A percentile compares a stretch with the other conserved stretches of the same genome.
phyloP scores from a whole-genome alignment of 2,329 filamentous ascomycete genomes.

The Epichloe coenophiala region DNA sequence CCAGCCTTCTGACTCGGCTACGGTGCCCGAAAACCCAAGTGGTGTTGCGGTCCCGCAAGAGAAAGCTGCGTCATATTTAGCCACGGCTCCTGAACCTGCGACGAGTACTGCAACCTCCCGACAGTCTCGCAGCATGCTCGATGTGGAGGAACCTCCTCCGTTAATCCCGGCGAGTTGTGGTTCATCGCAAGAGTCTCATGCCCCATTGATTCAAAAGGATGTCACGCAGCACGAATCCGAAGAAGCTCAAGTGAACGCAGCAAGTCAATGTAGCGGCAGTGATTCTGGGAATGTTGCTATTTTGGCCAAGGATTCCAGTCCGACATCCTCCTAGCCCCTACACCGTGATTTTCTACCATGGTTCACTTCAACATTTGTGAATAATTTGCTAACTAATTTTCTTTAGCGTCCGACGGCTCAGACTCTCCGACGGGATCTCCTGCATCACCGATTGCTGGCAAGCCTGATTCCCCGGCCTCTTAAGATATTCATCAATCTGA shows the following conservation, averaged over 20 bases:
- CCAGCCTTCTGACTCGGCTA: conserved; percentile 16
- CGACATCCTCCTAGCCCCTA: conserved; percentile 21
- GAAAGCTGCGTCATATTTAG: conserved; percentile 2
- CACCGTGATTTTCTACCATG: not conserved
- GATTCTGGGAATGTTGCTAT: not conserved
- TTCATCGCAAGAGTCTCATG: conserved; percentile 33
- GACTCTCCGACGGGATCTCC: conserved; percentile 29
- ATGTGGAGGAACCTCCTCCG: conserved; percentile 34
- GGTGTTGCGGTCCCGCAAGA: conserved; percentile 14
- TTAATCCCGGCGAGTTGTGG: conserved; percentile 30
- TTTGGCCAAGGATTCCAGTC: not conserved
- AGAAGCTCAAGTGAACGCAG: not conserved
- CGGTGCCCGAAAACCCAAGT: conserved; percentile 20
- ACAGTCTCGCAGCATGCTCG: conserved; percentile 40
- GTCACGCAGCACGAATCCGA: conserved; percentile 1
- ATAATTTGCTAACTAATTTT: conserved; percentile 1
- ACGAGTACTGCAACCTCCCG: conserved; percentile 10
- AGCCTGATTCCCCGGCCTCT: conserved; percentile 17
- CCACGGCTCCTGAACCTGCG: conserved; percentile 4
- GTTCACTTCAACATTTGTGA: conserved; percentile 3
- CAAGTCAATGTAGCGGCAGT: not conserved
- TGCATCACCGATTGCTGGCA: conserved; percentile 26
- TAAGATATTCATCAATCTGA: conserved; percentile 25
- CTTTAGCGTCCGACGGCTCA: conserved; percentile 32
- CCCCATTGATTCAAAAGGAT: conserved; percentile 13